Evolutionary conservation across 495 filamentous ascomycete genomes (phyloP).

Genomic region (Talaromyces borbonicus): DNA sequence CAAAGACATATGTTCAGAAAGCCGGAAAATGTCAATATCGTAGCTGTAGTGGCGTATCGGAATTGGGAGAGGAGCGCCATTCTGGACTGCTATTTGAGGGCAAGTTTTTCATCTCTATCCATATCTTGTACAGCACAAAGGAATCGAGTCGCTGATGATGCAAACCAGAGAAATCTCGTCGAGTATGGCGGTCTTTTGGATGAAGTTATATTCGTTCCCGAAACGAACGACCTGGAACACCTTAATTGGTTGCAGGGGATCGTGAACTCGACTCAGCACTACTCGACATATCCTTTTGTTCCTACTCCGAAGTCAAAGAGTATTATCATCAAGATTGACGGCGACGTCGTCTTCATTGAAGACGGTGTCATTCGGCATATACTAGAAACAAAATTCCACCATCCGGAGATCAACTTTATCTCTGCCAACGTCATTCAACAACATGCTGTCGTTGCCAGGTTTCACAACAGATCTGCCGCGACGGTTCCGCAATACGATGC

Average conservation of each 20-base stretch:
- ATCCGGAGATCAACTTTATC: constrained; percentile 36
- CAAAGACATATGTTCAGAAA: constrained; percentile 23
- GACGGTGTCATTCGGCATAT: constrained; percentile 43
- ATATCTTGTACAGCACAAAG: too few relatives aligned
- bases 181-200: constrained; percentile 44
- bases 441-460: constrained; percentile 19
- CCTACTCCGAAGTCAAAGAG: constrained; percentile 13
- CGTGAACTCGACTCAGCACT: constrained; percentile 19
- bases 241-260: constrained; percentile 33
- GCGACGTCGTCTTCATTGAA: constrained; percentile 45
- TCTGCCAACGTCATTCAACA: constrained; percentile 46
- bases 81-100: constrained; percentile 43
- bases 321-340: constrained; percentile 48
- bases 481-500: constrained; percentile 31
- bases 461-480: constrained; percentile 26
- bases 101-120: constrained; percentile 7
- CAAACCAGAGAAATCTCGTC: constrained; percentile 39
- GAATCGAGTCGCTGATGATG: not conserved
- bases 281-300: constrained; percentile 15
- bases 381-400: constrained; percentile 40
- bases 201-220: constrained; percentile 42
- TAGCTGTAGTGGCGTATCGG: constrained; percentile 42
- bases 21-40: constrained; percentile 32
- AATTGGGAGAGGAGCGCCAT: constrained; percentile 35
- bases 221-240: constrained; percentile 35